These are phyloP conservation scores for Hemisphaericaspora xylanilytica DNA, from an alignment of 1,139 yeast genomes.

Conservation along the genomic window DNA sequence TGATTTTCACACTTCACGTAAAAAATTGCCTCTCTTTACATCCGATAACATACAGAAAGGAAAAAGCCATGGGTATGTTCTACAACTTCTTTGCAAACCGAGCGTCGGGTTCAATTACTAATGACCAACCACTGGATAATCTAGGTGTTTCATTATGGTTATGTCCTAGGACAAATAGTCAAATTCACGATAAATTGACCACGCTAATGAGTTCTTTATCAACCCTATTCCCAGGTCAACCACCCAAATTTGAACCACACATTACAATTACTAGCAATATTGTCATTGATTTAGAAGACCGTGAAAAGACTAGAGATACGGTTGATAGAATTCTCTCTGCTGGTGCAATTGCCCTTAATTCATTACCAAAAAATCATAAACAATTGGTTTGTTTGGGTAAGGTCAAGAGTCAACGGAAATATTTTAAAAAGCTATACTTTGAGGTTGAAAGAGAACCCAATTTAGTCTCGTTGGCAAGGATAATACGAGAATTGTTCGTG, in stretches of 20 bases:
- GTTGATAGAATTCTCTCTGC: constrained; percentile 63
- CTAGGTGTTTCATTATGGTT: constrained; percentile 71
- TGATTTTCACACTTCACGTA: too few species aligned
- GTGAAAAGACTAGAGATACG: constrained; percentile 45
- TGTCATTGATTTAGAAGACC: constrained; percentile 36
- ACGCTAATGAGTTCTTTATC: constrained; percentile 63
- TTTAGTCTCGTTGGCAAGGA: constrained; percentile 62
- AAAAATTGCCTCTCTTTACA: too few species aligned
- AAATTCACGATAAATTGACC: constrained; percentile 54
- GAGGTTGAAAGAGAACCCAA: constrained; percentile 55
- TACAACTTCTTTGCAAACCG: not conserved
- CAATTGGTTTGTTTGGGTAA: constrained; percentile 40
- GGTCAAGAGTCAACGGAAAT: constrained; percentile 42
- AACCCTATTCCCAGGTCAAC: constrained; percentile 70
- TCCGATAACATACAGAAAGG: too few species aligned
- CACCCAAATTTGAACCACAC: constrained; percentile 69
- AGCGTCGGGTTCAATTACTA: constrained; percentile 3
- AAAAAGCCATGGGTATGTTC: constrained; percentile 26
- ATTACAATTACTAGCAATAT: constrained; percentile 69
- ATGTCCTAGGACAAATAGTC: constrained; percentile 59
- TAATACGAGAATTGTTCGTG: constrained; percentile 69
- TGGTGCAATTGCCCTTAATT: constrained; percentile 61
- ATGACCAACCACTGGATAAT: constrained; percentile 11
- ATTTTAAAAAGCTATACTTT: constrained; percentile 63
- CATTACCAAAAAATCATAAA: constrained; percentile 39